Conservation (phyloP, 176 grass and related monocot genomes). For the Tuctoria greenei region DNA sequence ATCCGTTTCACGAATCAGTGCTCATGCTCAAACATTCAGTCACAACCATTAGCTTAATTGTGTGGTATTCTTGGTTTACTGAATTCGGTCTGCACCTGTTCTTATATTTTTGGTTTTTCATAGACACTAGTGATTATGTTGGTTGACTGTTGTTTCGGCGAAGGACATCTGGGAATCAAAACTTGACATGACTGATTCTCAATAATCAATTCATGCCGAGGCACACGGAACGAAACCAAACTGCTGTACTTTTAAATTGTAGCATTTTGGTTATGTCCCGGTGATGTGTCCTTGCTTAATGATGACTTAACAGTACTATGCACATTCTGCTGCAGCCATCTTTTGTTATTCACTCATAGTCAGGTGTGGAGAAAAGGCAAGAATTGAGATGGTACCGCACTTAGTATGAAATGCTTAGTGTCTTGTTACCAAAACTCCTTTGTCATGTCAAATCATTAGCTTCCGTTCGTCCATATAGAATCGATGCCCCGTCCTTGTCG, state of each 20-base stretch:
- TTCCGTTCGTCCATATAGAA: conserved; percentile 40
- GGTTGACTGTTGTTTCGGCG: background rate
- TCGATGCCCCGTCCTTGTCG: conserved; percentile 12
- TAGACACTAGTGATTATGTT: background rate
- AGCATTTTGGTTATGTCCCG: conserved; percentile 1
- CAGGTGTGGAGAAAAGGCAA: background rate
- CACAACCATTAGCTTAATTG: background rate
- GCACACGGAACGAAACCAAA: background rate
- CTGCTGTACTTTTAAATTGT: background rate
- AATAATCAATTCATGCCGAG: background rate
- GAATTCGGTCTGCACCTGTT: background rate
- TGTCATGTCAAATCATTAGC: conserved; percentile 13
- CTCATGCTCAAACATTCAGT: background rate
- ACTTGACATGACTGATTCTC: background rate
- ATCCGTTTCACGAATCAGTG: background rate
- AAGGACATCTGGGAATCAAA: background rate
- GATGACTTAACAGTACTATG: background rate
- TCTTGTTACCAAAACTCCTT: conserved; percentile 13
- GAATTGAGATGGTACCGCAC: background rate
- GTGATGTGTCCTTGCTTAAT: conserved; percentile 1
- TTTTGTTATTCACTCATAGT: conserved; percentile 15
- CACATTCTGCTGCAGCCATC: background rate
- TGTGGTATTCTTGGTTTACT: conserved; percentile 10
- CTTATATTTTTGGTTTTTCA: background rate
- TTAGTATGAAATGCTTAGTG: conserved; percentile 18